Conservation (phyloP, 768 basidiomycete species). For the Paxillus involutus region DNA sequence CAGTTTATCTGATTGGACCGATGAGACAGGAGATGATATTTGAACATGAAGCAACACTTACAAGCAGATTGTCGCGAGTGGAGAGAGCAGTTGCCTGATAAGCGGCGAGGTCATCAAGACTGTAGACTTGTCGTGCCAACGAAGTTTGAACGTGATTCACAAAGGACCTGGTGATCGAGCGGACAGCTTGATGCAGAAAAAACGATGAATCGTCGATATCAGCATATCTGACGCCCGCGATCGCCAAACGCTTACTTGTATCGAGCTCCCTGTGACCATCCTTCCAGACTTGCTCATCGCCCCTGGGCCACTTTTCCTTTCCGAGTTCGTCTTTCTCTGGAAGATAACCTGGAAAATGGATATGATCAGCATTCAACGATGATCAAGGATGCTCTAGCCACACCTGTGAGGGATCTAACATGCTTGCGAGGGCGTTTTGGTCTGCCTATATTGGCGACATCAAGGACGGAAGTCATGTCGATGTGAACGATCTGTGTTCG, state of each 20-base stretch:
- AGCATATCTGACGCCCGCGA: neutral
- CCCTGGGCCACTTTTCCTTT: slow-evolving; percentile 83
- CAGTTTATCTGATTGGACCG: slow-evolving; percentile 62
- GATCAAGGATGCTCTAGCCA: slow-evolving; percentile 1
- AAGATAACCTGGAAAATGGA: slow-evolving; percentile 59
- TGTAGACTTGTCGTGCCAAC: slow-evolving; percentile 88
- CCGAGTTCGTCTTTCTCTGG: slow-evolving; percentile 76
- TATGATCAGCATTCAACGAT: neutral
- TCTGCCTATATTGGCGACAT: slow-evolving; percentile 64
- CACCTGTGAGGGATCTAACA: slow-evolving; percentile 68
- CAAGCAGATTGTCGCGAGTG: slow-evolving; percentile 84
- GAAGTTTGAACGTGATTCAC: slow-evolving; percentile 87
- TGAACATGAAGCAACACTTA: slow-evolving; percentile 31
- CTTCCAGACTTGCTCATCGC: slow-evolving; percentile 78
- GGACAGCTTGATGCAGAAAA: slow-evolving; percentile 44
- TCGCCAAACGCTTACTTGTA: slow-evolving; percentile 40
- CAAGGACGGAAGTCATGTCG: slow-evolving; percentile 64
- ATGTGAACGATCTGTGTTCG: neutral
- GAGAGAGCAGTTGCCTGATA: slow-evolving; percentile 92
- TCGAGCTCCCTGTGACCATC: slow-evolving; percentile 56
- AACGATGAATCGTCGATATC: slow-evolving; percentile 3
- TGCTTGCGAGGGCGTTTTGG: slow-evolving; percentile 55
- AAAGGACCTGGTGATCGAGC: slow-evolving; percentile 67
- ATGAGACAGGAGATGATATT: neutral
- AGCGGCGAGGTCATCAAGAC: slow-evolving; percentile 80